phyloP scores from a whole-genome alignment of 1,139 yeast species.

The Kodamaea fungicola region DNA sequence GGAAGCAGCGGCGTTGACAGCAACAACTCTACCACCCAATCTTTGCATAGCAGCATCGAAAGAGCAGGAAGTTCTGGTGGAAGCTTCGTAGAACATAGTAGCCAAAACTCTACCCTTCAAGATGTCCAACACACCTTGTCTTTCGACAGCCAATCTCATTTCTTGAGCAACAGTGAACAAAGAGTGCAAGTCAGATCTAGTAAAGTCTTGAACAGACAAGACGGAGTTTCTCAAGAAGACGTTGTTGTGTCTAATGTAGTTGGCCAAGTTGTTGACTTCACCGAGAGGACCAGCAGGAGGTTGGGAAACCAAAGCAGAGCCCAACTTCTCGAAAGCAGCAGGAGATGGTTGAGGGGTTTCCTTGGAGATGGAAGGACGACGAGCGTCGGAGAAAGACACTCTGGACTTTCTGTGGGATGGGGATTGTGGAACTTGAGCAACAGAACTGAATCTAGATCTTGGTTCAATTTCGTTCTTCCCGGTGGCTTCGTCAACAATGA shows the following conservation, averaged over 20 bases:
- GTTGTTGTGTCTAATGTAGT: constrained; percentile 75
- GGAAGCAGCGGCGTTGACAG: constrained; percentile 79
- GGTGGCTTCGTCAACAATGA: constrained; percentile 52
- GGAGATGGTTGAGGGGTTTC: constrained; percentile 29
- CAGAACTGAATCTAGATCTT: constrained; percentile 37
- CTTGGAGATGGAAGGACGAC: constrained; percentile 43
- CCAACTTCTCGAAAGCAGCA: constrained; percentile 54
- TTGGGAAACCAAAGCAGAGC: constrained; percentile 70
- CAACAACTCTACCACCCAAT: constrained; percentile 95
- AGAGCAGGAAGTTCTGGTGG: constrained; percentile 93
- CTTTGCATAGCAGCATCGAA: constrained; percentile 99
- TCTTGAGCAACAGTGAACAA: constrained; percentile 97
- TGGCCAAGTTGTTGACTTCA: constrained; percentile 74
- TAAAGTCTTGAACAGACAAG: constrained; percentile 81
- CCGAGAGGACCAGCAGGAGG: constrained; percentile 64
- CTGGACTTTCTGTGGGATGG: constrained; percentile 44
- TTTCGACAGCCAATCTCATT: constrained; percentile 94
- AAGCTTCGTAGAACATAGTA: constrained; percentile 97
- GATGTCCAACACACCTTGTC: constrained; percentile 90
- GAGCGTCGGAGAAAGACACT: constrained; percentile 42
- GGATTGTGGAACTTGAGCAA: constrained; percentile 43
- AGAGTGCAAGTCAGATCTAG: constrained; percentile 84
- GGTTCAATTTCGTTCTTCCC: constrained; percentile 56
- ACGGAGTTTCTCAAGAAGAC: constrained; percentile 87
- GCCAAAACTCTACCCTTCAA: constrained; percentile 89